Percentiles rank a stretch among this genome's conserved stretches.
These are phyloP conservation scores for Wickerhamiella sorbophila DNA, from an alignment of 805 yeast species.

Conservation along the genomic window DNA sequence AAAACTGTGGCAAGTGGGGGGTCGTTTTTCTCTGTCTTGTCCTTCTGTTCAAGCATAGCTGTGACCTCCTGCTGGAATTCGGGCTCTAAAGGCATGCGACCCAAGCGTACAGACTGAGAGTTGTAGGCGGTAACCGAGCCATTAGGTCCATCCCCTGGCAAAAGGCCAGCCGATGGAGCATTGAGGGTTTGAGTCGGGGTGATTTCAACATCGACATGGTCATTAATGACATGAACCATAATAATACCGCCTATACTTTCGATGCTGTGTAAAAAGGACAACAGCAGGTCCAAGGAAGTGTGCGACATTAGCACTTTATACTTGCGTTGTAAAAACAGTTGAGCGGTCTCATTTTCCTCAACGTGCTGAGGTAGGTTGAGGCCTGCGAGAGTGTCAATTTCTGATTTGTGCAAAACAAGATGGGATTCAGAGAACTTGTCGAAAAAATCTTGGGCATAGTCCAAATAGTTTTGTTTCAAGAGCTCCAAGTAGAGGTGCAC, in stretches of 20 bases:
- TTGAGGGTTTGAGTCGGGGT: conserved; percentile 24
- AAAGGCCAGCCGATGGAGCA: conserved; percentile 3
- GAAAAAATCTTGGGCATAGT: conserved; percentile 56
- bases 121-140: conserved; percentile 35
- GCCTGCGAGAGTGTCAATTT: conserved; percentile 55
- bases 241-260: conserved; percentile 86
- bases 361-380: conserved; percentile 70
- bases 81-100: conserved; percentile 73
- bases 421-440: conserved; percentile 65
- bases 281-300: conserved; percentile 68
- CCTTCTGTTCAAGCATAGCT: conserved; percentile 67
- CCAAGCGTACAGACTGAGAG: conserved; percentile 61
- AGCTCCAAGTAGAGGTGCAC: conserved; percentile 76
- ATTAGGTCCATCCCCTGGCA: conserved; percentile 10
- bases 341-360: conserved; percentile 68
- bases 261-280: conserved; percentile 80
- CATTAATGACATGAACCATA: conserved; percentile 72
- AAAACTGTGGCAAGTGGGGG: conserved; percentile 51
- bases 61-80: conserved; percentile 75
- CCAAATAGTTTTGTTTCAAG: conserved; percentile 44
- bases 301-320: conserved; percentile 65
- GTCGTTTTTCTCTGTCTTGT: conserved; percentile 29
- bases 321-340: conserved; percentile 54
- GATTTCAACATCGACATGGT: conserved; percentile 42
- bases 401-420: conserved; percentile 59